Conservation (phyloP, 257 asterid genomes). For the Plantago elongata region DNA sequence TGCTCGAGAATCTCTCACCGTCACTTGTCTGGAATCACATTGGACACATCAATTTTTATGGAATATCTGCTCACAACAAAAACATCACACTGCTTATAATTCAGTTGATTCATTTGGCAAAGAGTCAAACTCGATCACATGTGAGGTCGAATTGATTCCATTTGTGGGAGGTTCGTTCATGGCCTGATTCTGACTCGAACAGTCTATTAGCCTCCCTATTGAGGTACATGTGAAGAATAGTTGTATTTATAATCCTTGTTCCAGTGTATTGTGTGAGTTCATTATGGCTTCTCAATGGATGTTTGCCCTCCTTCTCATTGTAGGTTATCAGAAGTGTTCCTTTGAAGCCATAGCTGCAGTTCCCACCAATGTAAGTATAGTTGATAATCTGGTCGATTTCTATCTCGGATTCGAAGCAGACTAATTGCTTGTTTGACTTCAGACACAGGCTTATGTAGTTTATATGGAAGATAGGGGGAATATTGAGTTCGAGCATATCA, state of each 20-base stretch:
- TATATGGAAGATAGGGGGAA: constrained; percentile 29
- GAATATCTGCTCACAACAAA: background rate
- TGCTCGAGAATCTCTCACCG: background rate
- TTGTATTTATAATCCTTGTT: constrained; percentile 19
- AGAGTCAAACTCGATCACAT: constrained; percentile 1
- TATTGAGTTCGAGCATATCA: constrained; percentile 22
- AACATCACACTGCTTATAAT: background rate
- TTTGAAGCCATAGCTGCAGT: constrained; percentile 19
- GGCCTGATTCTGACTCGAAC: background rate
- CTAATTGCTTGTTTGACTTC: background rate
- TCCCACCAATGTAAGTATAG: constrained; percentile 26
- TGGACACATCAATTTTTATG: background rate
- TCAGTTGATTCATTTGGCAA: background rate
- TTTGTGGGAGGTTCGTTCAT: background rate
- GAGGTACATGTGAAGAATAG: constrained; percentile 4
- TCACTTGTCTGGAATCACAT: background rate
- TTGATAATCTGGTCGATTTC: background rate
- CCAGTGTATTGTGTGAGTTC: background rate
- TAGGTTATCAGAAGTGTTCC: constrained; percentile 10
- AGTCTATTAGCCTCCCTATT: background rate
- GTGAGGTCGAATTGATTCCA: background rate
- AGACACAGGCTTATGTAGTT: constrained; percentile 31
- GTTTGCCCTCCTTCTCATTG: constrained; percentile 18
- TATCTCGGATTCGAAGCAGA: background rate
- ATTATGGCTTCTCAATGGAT: constrained; percentile 24